Evolutionary conservation across 139 green algal genomes (phyloP).

Genomic region (Coelastrella sp.): DNA sequence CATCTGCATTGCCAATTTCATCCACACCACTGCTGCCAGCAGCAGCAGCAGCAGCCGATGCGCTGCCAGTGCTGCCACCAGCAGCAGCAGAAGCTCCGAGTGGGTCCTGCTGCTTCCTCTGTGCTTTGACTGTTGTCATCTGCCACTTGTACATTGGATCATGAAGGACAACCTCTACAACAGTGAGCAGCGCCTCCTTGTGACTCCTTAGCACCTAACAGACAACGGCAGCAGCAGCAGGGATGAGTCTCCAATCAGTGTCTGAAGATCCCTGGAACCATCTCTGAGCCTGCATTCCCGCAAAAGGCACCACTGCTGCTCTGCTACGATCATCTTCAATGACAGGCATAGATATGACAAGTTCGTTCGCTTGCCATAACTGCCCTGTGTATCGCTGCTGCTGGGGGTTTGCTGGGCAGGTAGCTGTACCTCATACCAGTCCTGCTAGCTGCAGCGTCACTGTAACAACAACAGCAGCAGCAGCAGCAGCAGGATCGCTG

Average conservation of each 20-base stretch:
- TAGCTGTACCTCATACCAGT: no score
- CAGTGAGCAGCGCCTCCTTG: slow-evolving; percentile 77
- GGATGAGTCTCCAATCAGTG: background rate
- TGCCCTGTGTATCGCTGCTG: no score
- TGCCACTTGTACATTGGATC: slow-evolving; percentile 94
- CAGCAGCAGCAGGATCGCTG: background rate
- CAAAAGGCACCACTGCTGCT: no score
- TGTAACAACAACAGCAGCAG: no score
- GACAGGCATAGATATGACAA: no score
- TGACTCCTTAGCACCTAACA: slow-evolving; percentile 70
- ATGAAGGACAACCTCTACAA: slow-evolving; percentile 89
- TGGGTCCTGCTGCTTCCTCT: slow-evolving; percentile 62
- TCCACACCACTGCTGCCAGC: background rate
- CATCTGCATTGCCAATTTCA: slow-evolving; percentile 83
- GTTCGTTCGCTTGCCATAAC: no score
- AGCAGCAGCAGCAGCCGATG: background rate
- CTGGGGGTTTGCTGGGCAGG: no score
- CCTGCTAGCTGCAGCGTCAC: no score
- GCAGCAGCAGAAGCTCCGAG: background rate
- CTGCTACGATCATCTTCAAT: no score
- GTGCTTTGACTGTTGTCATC: slow-evolving; percentile 65
- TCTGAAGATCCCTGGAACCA: no score
- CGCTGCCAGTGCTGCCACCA: background rate
- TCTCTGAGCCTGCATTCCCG: no score
- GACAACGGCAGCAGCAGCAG: background rate